Percentiles rank a stretch among this genome's conserved stretches.
phyloP scores from a whole-genome alignment of 2,329 filamentous ascomycete species.

The Arthrobotrys conoides region DNA sequence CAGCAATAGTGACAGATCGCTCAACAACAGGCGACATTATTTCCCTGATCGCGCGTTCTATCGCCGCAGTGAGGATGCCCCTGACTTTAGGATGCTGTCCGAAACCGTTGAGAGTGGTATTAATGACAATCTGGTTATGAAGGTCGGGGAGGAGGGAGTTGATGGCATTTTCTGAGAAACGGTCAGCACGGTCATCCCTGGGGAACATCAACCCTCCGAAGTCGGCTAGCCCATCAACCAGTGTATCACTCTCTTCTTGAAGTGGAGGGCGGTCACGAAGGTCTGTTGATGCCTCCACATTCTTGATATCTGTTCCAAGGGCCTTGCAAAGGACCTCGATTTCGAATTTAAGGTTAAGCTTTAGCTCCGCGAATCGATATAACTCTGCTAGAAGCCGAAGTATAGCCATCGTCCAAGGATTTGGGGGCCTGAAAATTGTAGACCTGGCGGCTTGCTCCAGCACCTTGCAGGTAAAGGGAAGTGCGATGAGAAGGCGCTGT shows the following conservation, averaged over 20 bases:
- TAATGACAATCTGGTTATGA: constrained; percentile 58
- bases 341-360: constrained; percentile 97
- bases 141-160: constrained; percentile 58
- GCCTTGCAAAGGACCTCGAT: constrained; percentile 98
- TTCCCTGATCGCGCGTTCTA: constrained; percentile 90
- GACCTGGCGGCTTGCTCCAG: constrained; percentile 86
- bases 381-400: constrained; percentile 90
- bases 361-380: constrained; percentile 92
- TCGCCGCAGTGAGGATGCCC: constrained; percentile 84
- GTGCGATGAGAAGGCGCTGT: constrained; percentile 89
- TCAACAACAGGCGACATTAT: constrained; percentile 99
- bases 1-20: constrained; percentile 95
- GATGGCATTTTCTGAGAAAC: constrained; percentile 59
- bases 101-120: constrained; percentile 63
- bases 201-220: constrained; percentile 72
- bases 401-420: constrained; percentile 98
- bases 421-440: constrained; percentile 91
- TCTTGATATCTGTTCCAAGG: constrained; percentile 90
- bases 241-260: constrained; percentile 69
- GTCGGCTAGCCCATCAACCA: constrained; percentile 71
- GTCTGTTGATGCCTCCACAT: constrained; percentile 86
- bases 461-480: constrained; percentile 98
- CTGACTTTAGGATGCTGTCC: constrained; percentile 68
- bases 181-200: constrained; percentile 52
- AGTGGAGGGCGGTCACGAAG: constrained; percentile 78